Evolutionary conservation across 495 filamentous ascomycete species (phyloP), one percentile per base, ranked within the genome.

Genomic region (Astrothelium subdiscretum): DNA sequence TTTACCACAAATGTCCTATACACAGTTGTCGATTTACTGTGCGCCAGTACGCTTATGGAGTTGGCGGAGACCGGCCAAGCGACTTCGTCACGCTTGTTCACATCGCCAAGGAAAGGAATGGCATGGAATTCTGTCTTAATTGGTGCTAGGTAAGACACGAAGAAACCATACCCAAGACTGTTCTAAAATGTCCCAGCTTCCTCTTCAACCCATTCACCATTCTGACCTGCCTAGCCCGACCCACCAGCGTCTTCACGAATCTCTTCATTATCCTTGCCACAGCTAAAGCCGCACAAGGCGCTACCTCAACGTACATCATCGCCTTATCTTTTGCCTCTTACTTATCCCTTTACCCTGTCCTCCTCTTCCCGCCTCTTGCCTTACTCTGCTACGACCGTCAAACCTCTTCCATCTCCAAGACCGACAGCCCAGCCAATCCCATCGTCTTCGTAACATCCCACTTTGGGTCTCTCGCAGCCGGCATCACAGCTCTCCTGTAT

Each of bases 201-300:
- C 80, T 98, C 11, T 92, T 98, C 75, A 97, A 95, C 74, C 94
- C 94, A 1, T 95, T 96, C 71, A 96, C 92, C 1, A 85, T 97
- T 65, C 86, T 90, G 58, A 92, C 91, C 26, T 97, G 92, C 73
- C 80, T 98, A 61, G 94, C 87, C n/a, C 86, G 94, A 4, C 87
- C 94, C 6, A 97, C 92, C 0, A 90, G 84, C 64, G 87, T 95
- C 44, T 95, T 97, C 69, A 95, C 91, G 0, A 92, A 91, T 24
- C 87, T 87, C 64, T 91, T 89, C 59, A 88, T 96, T 62, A 84
- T 97, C 35, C 85, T 88, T 63, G 89, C 91, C 48, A 80, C 95
- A 32, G 85, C 89, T 13, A 89, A 87, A 68, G 94, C 94, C 26
- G 85, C 90, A n/a, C 73, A 77, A 31, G 91, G 90, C 31, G 81